Evolutionary conservation across 2,329 filamentous ascomycete species (phyloP).

Genomic region (Epichloe uncinata): DNA sequence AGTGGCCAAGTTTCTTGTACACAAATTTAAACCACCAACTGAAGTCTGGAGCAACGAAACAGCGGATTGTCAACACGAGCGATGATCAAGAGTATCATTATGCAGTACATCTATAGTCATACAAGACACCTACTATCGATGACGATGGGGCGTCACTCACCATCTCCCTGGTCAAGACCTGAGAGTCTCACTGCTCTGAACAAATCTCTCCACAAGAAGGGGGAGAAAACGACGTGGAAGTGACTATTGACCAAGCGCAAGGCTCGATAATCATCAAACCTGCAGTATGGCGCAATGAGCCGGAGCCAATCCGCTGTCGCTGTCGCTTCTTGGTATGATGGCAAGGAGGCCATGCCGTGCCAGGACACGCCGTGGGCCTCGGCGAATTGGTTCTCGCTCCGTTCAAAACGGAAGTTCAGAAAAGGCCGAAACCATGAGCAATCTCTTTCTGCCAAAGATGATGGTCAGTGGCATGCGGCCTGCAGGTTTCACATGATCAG

Average conservation of each 20-base stretch:
- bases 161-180: constrained; percentile 30
- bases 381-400: neutral
- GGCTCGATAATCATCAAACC: constrained; percentile 25
- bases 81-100: neutral
- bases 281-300: constrained; percentile 32
- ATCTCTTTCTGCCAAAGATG: too few relatives aligned
- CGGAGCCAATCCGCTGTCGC: constrained; percentile 33
- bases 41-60: constrained; percentile 25
- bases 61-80: neutral
- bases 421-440: neutral
- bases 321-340: constrained; percentile 40
- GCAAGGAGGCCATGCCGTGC: constrained; percentile 20
- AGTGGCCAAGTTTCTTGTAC: constrained; percentile 20
- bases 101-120: too few relatives aligned
- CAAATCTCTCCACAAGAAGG: constrained; percentile 39
- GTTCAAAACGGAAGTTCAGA: neutral
- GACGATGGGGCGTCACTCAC: constrained; percentile 18
- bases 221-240: constrained; percentile 38
- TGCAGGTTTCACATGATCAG: neutral
- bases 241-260: constrained; percentile 35
- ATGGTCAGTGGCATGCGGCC: too few relatives aligned
- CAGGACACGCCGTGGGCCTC: neutral
- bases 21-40: constrained; percentile 36
- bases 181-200: constrained; percentile 24
- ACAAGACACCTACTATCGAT: too few relatives aligned